Base-by-base conservation (phyloP, 257 asterid genomes). In the Forsythia suspensa region DNA sequence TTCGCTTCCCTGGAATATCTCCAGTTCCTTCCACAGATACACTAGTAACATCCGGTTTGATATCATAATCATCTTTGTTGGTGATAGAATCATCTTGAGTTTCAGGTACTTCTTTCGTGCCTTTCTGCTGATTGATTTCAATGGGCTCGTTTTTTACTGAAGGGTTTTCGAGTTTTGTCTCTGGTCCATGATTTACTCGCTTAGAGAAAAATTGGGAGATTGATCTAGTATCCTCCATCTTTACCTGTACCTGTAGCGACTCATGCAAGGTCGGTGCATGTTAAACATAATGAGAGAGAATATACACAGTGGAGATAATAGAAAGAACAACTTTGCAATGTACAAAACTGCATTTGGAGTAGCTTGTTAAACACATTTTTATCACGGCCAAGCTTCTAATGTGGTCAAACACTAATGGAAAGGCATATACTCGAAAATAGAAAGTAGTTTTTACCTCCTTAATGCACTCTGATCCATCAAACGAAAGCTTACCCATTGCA, bases 401-500 rank as follows among this genome's bases (percentile, higher is more conserved):
- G 24, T 55, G 24, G 29, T n/a, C 65, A 18, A 55, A 55, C 4
- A 55, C 29, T 55, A n/a, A 57, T 8, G 15, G 68, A 34, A n/a
- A 39, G 36, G 39, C 51, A 42, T 69, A 11, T n/a, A 10, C 24
- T 41, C 38, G 46, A 20, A 70, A 29, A 81, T 61, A 61, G 61
- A 9, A 85, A 77, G 52, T 21, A 79, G 36, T 15, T 34, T 21
- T 70, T 92, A 95, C 99, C 98, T 95, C 91, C 75, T 86, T 84
- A 69, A 91, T 86, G 91, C 99, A 95, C 78, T 95, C 98, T 29
- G 94, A 95, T 72, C 97, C 97, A 65, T 91, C 93, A 29, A 88
- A 90, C 69, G 98, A 90, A 84, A 92, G 83, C 85, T 96, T 92
- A 57, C 99, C 99, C 86, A 96, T 88, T 18, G 97, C 97, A 77